Evolutionary conservation across 2,329 filamentous ascomycete species (phyloP).

Genomic region (Colletotrichum limetticola): DNA sequence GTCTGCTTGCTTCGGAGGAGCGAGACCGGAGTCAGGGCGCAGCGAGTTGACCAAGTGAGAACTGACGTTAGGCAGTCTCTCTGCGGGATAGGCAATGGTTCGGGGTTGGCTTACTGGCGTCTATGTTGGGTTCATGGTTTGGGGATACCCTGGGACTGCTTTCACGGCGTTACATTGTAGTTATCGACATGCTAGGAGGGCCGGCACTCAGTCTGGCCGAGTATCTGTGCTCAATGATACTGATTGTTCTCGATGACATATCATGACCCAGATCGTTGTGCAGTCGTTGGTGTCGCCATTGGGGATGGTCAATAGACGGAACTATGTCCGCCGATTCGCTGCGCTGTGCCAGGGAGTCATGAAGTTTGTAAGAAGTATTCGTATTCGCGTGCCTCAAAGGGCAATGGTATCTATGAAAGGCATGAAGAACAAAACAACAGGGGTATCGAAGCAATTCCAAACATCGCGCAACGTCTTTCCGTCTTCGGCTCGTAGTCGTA

Average conservation of each 20-base stretch:
- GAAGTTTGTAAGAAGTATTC: background rate
- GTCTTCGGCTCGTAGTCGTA: background rate
- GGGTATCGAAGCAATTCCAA: conserved; percentile 23
- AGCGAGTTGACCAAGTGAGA: background rate
- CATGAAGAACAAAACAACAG: background rate
- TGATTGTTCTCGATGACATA: background rate
- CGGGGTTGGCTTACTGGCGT: background rate
- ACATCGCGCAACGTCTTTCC: background rate
- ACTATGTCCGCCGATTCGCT: background rate
- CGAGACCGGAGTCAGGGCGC: background rate
- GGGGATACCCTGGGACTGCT: conserved; percentile 11
- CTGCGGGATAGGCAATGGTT: background rate
- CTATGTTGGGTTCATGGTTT: background rate
- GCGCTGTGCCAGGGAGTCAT: background rate
- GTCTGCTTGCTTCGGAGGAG: background rate
- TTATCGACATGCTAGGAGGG: background rate
- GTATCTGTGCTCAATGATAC: background rate
- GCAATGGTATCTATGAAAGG: conserved; percentile 1
- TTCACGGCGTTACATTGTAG: background rate
- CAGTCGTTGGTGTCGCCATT: background rate
- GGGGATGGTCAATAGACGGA: background rate
- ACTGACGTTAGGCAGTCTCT: background rate
- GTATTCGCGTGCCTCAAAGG: conserved; percentile 6
- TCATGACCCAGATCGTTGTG: background rate
- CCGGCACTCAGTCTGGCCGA: background rate